Evolutionary conservation across 192 early-diverging fungal species (phyloP), one percentile per base, ranked within the genome.

Genomic region (Coemansia sp.): DNA sequence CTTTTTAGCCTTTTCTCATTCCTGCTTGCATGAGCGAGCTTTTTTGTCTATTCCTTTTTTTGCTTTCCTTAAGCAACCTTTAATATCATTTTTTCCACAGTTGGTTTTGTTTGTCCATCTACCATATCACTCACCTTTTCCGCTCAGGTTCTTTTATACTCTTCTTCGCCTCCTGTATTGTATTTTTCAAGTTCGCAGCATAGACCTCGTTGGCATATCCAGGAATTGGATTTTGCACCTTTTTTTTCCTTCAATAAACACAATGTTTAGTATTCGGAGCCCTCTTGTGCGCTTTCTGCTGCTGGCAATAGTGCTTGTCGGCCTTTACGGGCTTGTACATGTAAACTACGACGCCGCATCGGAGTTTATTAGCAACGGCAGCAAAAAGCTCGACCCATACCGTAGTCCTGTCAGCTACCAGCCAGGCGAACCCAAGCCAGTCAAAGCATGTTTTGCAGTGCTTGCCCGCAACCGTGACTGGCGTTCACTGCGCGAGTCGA

Each of bases 401-500:
- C 32, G 63, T 49, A 66, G 72, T 1, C 45, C 32, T 5, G 54
- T 72, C 32, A 74, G 77, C 70, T 81, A 81, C 59, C 54, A 50
- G 12, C 75, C 80, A 7, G 66, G 65, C 8, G 71, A 62, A 16
- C 63, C 71, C 28, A 69, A 72, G 61, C 75, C 69, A 34, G 75
- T 69, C 45, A 89, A 88, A 20, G 90, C 86, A 28, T 84, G 79
- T 2, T 89, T 92, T 64, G 82, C 92, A 6, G 85, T 93, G 51
- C 76, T 94, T 16, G 84, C 87, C 16, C 83, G 89, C 56, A 90
- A 94, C 58, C 67, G 66, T 4, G 92, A 94, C 63, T 65, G 89
- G 42, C 72, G 89, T 55, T 82, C 75, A 85, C 79, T 91, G 34
- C 72, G 80, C 10, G 61, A 72, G n/a, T 79, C 90, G 0, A 83